phyloP scores from a whole-genome alignment of 345 rosid genomes.

The Adansonia digitata region DNA sequence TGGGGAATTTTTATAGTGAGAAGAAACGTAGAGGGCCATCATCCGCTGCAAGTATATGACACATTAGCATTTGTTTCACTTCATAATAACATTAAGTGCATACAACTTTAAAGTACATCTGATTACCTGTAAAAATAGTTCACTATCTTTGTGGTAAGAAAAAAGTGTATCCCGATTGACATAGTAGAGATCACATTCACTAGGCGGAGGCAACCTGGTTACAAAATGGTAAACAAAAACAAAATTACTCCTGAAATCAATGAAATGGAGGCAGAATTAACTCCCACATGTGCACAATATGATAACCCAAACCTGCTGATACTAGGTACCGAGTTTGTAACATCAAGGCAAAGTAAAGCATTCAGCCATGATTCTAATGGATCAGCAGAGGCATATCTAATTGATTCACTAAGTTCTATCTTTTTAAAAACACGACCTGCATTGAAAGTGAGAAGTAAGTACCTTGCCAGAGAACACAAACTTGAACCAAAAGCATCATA shows the following conservation, averaged over 20 bases:
- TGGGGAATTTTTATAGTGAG: slow-evolving; percentile 98
- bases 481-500: slow-evolving; percentile 1
- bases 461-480: neutral
- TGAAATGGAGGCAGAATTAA: slow-evolving; percentile 1
- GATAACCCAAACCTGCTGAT: slow-evolving; percentile 48
- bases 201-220: slow-evolving; percentile 69
- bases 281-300: neutral
- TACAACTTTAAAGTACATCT: neutral
- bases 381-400: slow-evolving; percentile 88
- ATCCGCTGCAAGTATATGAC: slow-evolving; percentile 59
- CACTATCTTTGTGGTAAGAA: slow-evolving; percentile 92
- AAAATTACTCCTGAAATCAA: neutral
- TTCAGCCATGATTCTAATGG: slow-evolving; percentile 98
- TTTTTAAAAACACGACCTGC: slow-evolving; percentile 83
- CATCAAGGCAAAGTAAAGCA: slow-evolving; percentile 85
- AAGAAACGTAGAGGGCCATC: slow-evolving; percentile 94
- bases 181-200: slow-evolving; percentile 84
- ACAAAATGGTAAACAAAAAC: slow-evolving; percentile 13
- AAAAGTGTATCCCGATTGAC: slow-evolving; percentile 91
- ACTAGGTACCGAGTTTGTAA: slow-evolving; percentile 60
- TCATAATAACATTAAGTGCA: slow-evolving; percentile 3
- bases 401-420: slow-evolving; percentile 87
- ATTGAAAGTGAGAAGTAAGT: slow-evolving; percentile 17
- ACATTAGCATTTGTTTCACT: slow-evolving; percentile 20
- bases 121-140: slow-evolving; percentile 75